These are phyloP conservation scores for Cytospora paraplurivora DNA, from an alignment of 2,329 filamentous ascomycete genomes.

Conservation along the genomic window DNA sequence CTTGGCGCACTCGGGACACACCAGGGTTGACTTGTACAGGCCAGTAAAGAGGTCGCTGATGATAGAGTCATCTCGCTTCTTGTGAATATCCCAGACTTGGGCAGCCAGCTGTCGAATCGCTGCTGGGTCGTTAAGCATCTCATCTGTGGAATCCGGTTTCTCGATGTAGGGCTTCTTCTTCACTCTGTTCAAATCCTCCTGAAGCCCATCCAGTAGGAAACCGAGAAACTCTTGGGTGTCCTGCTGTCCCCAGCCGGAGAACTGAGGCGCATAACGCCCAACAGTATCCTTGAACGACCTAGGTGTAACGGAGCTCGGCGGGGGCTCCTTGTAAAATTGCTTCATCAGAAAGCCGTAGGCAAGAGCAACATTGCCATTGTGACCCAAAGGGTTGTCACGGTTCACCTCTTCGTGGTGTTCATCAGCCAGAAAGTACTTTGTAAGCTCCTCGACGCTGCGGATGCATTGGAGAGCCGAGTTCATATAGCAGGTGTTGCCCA, in stretches of 20 bases:
- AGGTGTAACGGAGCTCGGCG: conserved; percentile 71
- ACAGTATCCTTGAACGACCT: conserved; percentile 81
- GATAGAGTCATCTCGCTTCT: conserved; percentile 89
- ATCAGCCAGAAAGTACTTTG: conserved; percentile 81
- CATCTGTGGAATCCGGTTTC: conserved; percentile 96
- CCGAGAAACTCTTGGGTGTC: conserved; percentile 97
- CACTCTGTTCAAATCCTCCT: conserved; percentile 93
- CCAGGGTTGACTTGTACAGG: conserved; percentile 96
- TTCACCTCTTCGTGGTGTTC: conserved; percentile 83
- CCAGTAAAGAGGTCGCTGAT: conserved; percentile 95
- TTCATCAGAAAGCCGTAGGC: conserved; percentile 76
- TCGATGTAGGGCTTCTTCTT: conserved; percentile 96
- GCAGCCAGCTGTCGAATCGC: conserved; percentile 84
- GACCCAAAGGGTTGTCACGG: conserved; percentile 78
- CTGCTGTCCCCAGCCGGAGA: conserved; percentile 94
- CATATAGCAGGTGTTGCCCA: conserved; percentile 99
- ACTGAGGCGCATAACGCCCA: conserved; percentile 78
- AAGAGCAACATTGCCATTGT: conserved; percentile 83
- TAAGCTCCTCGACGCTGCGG: conserved; percentile 88
- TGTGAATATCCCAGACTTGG: conserved; percentile 88
- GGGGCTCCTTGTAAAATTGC: conserved; percentile 73
- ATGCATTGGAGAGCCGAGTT: conserved; percentile 96
- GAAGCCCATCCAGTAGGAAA: conserved; percentile 89
- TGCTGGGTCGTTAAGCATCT: conserved; percentile 81
- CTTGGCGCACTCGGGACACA: conserved; percentile 88